A percentile compares a stretch with the other conserved stretches of the same genome.
Evolutionary conservation across 345 rosid species (phyloP).

Genomic region (Iberis pinnata): DNA sequence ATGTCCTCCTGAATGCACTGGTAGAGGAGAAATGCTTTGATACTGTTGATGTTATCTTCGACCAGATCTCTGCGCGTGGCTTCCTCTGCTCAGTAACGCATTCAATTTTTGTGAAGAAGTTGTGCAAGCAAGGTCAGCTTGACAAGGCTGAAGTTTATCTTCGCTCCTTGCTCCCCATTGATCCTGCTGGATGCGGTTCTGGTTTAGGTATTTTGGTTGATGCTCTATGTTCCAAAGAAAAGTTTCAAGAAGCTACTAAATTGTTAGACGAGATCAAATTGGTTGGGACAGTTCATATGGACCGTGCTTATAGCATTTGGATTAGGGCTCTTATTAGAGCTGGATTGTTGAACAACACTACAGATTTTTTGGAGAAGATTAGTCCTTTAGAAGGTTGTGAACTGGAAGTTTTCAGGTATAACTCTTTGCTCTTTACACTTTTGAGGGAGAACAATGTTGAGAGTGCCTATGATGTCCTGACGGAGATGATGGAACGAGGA

Average conservation of each 20-base stretch:
- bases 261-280: conserved; percentile 50
- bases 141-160: conserved; percentile 54
- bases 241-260: conserved; percentile 43
- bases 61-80: conserved; percentile 53
- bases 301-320: conserved; percentile 56
- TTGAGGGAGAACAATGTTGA: conserved; percentile 47
- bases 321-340: conserved; percentile 41
- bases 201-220: conserved; percentile 38
- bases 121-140: conserved; percentile 49
- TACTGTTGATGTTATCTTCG: conserved; percentile 36
- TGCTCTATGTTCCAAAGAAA: conserved; percentile 41
- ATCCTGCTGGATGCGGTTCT: conserved; percentile 31
- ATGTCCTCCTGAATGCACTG: conserved; percentile 63
- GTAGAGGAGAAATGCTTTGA: conserved; percentile 56
- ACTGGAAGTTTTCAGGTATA: conserved; percentile 51
- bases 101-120: conserved; percentile 49
- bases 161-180: conserved; percentile 27
- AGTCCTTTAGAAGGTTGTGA: conserved; percentile 44
- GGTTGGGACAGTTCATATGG: conserved; percentile 34
- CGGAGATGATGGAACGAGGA: conserved; percentile 55
- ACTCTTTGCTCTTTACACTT: conserved; percentile 47
- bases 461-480: conserved; percentile 56
- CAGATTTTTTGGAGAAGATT: conserved; percentile 48
- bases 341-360: conserved; percentile 43
- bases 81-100: conserved; percentile 41